Evolutionary conservation across 495 filamentous ascomycete genomes (phyloP).

Genomic region (Xylaria castorea): DNA sequence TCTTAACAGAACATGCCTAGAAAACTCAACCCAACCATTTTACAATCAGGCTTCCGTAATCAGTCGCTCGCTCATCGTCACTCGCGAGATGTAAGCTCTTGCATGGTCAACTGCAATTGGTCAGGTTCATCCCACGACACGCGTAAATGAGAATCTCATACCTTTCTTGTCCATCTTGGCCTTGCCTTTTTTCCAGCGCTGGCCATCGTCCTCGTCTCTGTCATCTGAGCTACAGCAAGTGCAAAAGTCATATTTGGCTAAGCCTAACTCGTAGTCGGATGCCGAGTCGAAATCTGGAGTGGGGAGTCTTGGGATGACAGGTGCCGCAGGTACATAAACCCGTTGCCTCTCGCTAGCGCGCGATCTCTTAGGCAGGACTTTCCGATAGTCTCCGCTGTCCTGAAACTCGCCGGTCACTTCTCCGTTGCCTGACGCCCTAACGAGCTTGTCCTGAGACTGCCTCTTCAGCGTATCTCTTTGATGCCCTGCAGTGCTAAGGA

Average conservation of each 20-base stretch:
- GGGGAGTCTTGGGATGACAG: constrained; percentile 38
- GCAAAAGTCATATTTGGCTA: constrained; percentile 31
- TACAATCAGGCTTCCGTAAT: constrained; percentile 15
- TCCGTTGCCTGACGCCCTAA: constrained; percentile 13
- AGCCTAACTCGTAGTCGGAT: constrained; percentile 17
- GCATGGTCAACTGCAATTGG: constrained; percentile 25
- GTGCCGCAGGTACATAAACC: constrained; percentile 31
- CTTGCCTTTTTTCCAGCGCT: constrained; percentile 10
- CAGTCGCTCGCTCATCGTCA: constrained; percentile 18
- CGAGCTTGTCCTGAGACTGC: not conserved
- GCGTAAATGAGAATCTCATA: constrained; percentile 22
- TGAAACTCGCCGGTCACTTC: not conserved
- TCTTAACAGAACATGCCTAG: constrained; percentile 1
- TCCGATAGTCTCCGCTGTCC: not conserved
- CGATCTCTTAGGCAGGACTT: not conserved
- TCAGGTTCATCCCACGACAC: constrained; percentile 2
- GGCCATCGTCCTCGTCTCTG: not conserved
- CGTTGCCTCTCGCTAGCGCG: constrained; percentile 19
- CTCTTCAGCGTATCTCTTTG: not conserved
- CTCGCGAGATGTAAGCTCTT: constrained; percentile 19
- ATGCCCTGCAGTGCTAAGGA: not conserved
- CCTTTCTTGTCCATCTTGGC: constrained; percentile 39
- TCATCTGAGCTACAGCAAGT: constrained; percentile 30
- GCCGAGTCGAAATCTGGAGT: constrained; percentile 39
- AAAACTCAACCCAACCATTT: not conserved